Base-by-base conservation (phyloP, 495 filamentous ascomycete species). In the Aspergillus wentii region DNA sequence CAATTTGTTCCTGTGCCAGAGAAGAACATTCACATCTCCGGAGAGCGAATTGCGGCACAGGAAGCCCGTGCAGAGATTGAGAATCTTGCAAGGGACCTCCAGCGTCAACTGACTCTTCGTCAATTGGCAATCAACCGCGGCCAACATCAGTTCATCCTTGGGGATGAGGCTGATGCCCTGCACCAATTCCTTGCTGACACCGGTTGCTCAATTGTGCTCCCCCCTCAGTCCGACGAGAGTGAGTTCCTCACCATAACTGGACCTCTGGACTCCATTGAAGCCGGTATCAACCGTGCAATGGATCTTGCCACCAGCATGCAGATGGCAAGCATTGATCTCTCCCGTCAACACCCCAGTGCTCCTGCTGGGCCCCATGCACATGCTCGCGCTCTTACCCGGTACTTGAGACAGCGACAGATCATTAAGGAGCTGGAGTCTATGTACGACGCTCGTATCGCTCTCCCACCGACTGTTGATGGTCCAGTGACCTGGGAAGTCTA, bases 111-210 rank as follows among this genome's bases (percentile, higher is more conserved):
- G 41, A 78, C 79, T 13, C 60, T 88, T 8, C 76, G 88, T 25
- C 78, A 89, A 56, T 54, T 90, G 28, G 70, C 78, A 1, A 80
- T 98, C 48, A 78, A 85, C 44, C 81, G 77, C 36, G 84, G 82
- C 14, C 80, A 83, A 27, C 91, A 95, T 57, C 88, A 88, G 54
- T 95, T 95, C 64, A 86, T 99, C 49, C 78, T 94, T 43, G 88
- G 87, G 25, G 80, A 92, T 25, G 69, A 78, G 36, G 86, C 84
- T 20, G 75, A 81, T 41, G 80, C 85, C 3, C 62, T 88, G 29
- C 80, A 95, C 34, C 75, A 94, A 30, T 91, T 99, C 68, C 78
- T 95, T 41, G 77, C 79, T 11, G 79, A 95, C 44, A 96, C 91
- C 31, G 92, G 91, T 34, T 99, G 94, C 62, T 74, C 84, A 27